Conservation (phyloP, 306 rosid species). For the Trichosanthes cucumerina region DNA sequence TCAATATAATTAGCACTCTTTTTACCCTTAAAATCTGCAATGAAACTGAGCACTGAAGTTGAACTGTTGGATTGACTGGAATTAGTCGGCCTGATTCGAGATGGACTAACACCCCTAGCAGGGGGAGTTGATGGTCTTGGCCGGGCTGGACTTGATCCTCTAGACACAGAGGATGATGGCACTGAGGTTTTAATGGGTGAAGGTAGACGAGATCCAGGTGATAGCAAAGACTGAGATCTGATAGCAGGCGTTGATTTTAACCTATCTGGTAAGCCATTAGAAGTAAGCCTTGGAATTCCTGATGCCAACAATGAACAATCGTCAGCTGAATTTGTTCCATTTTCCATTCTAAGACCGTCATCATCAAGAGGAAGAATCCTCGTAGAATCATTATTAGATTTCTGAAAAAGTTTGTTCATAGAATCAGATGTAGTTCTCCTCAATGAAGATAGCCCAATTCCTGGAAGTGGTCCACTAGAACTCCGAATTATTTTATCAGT, state of each 20-base stretch:
- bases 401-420: constrained; percentile 33
- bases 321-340: constrained; percentile 30
- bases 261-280: constrained; percentile 37
- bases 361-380: constrained; percentile 27
- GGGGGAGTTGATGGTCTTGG: constrained; percentile 36
- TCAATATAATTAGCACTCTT: constrained; percentile 59
- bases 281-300: constrained; percentile 38
- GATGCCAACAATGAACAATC: constrained; percentile 30
- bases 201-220: constrained; percentile 34
- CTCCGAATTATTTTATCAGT: constrained; percentile 37
- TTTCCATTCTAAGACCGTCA: constrained; percentile 33
- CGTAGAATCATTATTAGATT: constrained; percentile 36
- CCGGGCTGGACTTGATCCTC: constrained; percentile 50
- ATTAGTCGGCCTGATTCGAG: constrained; percentile 36
- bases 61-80: constrained; percentile 43
- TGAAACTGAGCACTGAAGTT: constrained; percentile 78
- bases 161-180: constrained; percentile 28
- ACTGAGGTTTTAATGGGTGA: constrained; percentile 50
- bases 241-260: constrained; percentile 27
- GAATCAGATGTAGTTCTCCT: constrained; percentile 51
- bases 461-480: constrained; percentile 30
- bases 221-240: constrained; percentile 48
- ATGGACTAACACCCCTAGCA: constrained; percentile 69
- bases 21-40: constrained; percentile 74
- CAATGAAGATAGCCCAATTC: constrained; percentile 40